Evolutionary conservation across 2,329 filamentous ascomycete genomes (phyloP), one percentile per base, ranked within the genome.

Genomic region (Berkeleyomyces basicola): DNA sequence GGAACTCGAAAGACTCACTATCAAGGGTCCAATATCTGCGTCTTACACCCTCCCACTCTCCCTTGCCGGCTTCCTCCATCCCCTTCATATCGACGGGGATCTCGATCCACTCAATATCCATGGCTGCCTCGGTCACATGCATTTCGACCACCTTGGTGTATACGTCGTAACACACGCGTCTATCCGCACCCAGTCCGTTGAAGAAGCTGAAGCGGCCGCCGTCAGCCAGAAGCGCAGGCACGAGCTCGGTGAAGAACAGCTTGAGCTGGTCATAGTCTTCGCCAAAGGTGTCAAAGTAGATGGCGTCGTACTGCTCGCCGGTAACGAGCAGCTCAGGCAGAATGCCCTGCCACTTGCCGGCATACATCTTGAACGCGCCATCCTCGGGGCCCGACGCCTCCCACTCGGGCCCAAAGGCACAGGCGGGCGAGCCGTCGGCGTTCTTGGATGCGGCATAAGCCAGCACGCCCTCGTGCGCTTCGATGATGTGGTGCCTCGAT

Each of bases 211-310:
- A 95, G 7, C 85, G 80, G 65, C 91, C 87, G 3, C 80, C 74
- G 31, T 79, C 77, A 67, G 88, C 85, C 55, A 99, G 76, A 61
- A 97, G 73, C 0, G 83, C 86, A 40, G 93, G 88, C 9, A 97
- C 85, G 68, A 87, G 84, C 72, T 97, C 93, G 2, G 82, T 86
- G 71, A 97, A 96, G 76, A 97, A 96, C 65, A 84, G 79, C 57
- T 86, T 86, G 37, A 97, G 82, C 71, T 92, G 88, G 1, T 79
- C 78, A 73, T 97, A 99, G 66, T 93, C 88, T 74, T 99, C 93
- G 5, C 90, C 93, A 72, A 97, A 97, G 0, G 93, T 99, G 71
- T 99, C 93, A 70, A 96, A 97, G 76, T 97, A 99, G 67, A 99
- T 89, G 37, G 86, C 88, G 70, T 95, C 88, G 70, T 92, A 91